These are phyloP conservation scores for Mortierella sp. DNA, from an alignment of 371 early-diverging fungal species.

Conservation along the genomic window DNA sequence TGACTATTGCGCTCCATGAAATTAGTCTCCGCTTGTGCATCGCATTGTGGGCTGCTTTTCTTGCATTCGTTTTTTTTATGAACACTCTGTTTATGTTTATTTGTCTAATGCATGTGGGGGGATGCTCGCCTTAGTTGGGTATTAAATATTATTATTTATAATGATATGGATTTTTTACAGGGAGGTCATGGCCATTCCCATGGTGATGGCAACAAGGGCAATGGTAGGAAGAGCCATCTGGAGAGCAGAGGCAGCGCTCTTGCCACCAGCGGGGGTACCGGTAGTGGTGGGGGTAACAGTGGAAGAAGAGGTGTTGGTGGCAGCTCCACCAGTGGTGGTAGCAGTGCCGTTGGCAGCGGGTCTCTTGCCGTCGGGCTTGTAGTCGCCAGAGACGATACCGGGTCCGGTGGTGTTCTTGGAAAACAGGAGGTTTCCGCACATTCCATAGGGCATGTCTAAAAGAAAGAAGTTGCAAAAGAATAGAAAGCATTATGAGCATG, in stretches of 20 bases:
- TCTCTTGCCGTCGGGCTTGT: slow-evolving; percentile 28
- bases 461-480: background rate
- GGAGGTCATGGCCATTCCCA: slow-evolving; percentile 36
- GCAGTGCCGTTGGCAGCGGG: slow-evolving; percentile 12
- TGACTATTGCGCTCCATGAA: too few relatives aligned
- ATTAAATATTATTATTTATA: slow-evolving; percentile 4
- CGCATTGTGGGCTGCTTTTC: too few relatives aligned
- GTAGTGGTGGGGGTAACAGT: background rate
- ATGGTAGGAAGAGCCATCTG: slow-evolving; percentile 32
- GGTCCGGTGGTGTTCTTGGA: slow-evolving; percentile 24
- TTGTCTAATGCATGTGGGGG: background rate
- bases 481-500: too few relatives aligned
- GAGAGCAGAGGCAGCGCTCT: slow-evolving; percentile 21
- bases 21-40: too few relatives aligned
- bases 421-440: slow-evolving; percentile 30
- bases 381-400: slow-evolving; percentile 32
- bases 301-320: background rate
- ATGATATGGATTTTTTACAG: slow-evolving; percentile 4
- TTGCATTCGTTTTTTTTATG: background rate
- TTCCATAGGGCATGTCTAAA: slow-evolving; percentile 15
- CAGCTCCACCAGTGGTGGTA: background rate
- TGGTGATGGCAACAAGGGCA: slow-evolving; percentile 28
- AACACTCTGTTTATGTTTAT: background rate
- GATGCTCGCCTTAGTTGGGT: background rate
- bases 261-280: background rate